Conservation (phyloP, 352 stramenopile species). For the Phytophthora pini region DNA sequence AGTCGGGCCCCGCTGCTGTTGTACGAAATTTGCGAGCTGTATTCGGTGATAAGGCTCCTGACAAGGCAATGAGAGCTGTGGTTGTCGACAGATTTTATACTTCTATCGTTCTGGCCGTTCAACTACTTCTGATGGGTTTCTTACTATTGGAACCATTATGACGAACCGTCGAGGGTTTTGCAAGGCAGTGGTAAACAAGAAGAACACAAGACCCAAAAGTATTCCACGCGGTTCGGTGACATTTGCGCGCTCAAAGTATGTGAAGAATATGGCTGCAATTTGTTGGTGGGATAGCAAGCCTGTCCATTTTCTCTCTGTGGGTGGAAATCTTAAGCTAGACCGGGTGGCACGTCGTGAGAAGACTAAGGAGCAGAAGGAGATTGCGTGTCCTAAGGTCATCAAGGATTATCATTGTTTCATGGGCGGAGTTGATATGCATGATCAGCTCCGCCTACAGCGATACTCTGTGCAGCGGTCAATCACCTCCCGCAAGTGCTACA, state of each 20-base stretch:
- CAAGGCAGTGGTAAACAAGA: slow-evolving; percentile 7
- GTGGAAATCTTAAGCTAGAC: neutral
- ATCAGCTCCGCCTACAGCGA: neutral
- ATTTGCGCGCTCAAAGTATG: slow-evolving; percentile 8
- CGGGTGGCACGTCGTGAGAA: neutral
- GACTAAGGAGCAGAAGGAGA: neutral
- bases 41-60: neutral
- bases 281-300: neutral
- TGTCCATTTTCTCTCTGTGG: neutral
- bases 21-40: slow-evolving; percentile 10
- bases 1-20: slow-evolving; percentile 17
- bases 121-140: slow-evolving; percentile 3
- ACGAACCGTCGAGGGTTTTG: slow-evolving; percentile 10
- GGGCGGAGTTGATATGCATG: neutral
- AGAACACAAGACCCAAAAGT: slow-evolving; percentile 10
- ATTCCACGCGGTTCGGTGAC: slow-evolving; percentile 4
- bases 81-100: slow-evolving; percentile 20
- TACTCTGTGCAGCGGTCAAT: neutral
- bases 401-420: neutral
- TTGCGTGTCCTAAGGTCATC: neutral
- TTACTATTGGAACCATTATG: slow-evolving; percentile 19
- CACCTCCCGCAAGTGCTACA: neutral
- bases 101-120: slow-evolving; percentile 4
- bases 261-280: slow-evolving; percentile 5
- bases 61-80: slow-evolving; percentile 3